Conservation (phyloP, 1,139 yeast species). For the Zygotorulaspora mrakii region DNA sequence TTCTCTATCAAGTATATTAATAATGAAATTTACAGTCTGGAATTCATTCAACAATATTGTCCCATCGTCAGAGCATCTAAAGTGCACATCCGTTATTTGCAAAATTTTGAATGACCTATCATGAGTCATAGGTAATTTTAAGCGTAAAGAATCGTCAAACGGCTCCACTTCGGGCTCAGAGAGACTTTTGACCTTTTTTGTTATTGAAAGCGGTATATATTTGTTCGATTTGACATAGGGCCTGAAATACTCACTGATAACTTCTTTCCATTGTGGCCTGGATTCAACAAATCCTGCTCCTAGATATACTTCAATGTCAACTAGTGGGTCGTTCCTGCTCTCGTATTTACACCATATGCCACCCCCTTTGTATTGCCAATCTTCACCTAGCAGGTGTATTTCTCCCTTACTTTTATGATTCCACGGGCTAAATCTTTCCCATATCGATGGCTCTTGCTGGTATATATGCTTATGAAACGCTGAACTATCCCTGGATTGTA, state of each 20-base stretch:
- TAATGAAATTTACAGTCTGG: slow-evolving; percentile 57
- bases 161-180: background rate
- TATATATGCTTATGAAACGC: slow-evolving; percentile 19
- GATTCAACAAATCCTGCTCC: slow-evolving; percentile 22
- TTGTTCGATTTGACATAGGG: slow-evolving; percentile 3
- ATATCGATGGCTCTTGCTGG: slow-evolving; percentile 4
- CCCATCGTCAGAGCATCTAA: slow-evolving; percentile 52
- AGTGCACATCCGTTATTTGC: slow-evolving; percentile 80
- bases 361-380: slow-evolving; percentile 22
- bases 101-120: slow-evolving; percentile 53
- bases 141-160: slow-evolving; percentile 10
- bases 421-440: slow-evolving; percentile 5
- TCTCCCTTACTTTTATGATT: slow-evolving; percentile 6
- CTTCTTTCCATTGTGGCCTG: slow-evolving; percentile 22
- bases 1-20: slow-evolving; percentile 57
- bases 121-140: background rate
- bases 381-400: slow-evolving; percentile 15
- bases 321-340: slow-evolving; percentile 10
- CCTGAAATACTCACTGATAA: slow-evolving; percentile 16
- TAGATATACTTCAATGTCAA: slow-evolving; percentile 18
- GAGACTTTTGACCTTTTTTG: slow-evolving; percentile 8
- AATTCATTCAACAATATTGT: slow-evolving; percentile 10
- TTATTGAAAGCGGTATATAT: slow-evolving; percentile 15
- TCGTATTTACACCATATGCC: slow-evolving; percentile 23
- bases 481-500: slow-evolving; percentile 18